These are phyloP conservation scores for Pulveroboletus ravenelii DNA, from an alignment of 768 basidiomycete species.

Conservation along the genomic window DNA sequence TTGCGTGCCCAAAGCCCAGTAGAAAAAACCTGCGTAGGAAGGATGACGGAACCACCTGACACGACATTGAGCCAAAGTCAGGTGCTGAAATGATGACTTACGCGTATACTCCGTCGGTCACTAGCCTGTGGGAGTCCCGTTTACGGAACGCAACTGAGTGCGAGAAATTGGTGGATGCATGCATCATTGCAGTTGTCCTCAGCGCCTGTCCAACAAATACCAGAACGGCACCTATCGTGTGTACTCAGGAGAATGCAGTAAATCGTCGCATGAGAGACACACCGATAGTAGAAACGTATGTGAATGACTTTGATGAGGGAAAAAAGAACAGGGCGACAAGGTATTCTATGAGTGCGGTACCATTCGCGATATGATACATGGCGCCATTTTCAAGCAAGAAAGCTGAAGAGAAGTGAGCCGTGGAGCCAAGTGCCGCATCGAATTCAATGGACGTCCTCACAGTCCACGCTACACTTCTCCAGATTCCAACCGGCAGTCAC, in stretches of 20 bases:
- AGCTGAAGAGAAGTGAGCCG: constrained; percentile 43
- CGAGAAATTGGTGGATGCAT: constrained; percentile 90
- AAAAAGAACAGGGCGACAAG: constrained; percentile 62
- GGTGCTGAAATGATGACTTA: constrained; percentile 36
- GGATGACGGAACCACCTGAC: constrained; percentile 72
- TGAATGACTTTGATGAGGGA: constrained; percentile 56
- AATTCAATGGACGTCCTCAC: constrained; percentile 47
- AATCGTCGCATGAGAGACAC: constrained; percentile 15
- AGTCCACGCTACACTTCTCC: constrained; percentile 88
- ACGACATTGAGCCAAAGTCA: neutral
- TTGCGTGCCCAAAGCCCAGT: constrained; percentile 96
- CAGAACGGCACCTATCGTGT: constrained; percentile 52
- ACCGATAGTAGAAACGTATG: constrained; percentile 62
- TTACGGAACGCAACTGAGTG: constrained; percentile 81
- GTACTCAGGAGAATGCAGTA: neutral
- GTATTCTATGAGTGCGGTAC: constrained; percentile 75
- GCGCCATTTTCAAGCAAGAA: constrained; percentile 89
- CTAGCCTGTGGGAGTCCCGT: constrained; percentile 66
- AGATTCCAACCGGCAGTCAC: constrained; percentile 96
- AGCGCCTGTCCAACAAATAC: constrained; percentile 70
- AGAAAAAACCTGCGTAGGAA: constrained; percentile 95
- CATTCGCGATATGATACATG: constrained; percentile 82
- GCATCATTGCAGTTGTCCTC: constrained; percentile 93
- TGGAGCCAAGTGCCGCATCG: neutral
- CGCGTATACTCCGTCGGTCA: constrained; percentile 88